Conservation (phyloP, 2,329 filamentous ascomycete genomes). For the Alternaria arbusti region DNA sequence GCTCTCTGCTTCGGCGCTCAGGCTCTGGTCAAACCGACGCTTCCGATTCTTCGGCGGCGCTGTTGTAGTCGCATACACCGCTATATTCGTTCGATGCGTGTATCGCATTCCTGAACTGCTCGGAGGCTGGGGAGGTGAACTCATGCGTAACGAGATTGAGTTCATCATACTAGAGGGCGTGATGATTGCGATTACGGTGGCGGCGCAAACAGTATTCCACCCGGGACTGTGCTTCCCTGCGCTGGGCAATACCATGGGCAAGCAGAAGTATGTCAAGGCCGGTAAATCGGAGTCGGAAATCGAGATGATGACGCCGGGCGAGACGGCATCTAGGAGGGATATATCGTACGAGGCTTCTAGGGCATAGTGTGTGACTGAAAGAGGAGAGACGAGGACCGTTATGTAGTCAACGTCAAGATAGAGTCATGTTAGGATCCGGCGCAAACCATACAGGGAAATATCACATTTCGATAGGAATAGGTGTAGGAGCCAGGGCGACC, state of each 20-base stretch:
- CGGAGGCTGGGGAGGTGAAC: slow-evolving; percentile 50
- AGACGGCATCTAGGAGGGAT: not conserved
- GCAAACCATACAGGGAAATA: not conserved
- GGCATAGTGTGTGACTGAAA: not conserved
- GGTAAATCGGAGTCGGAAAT: slow-evolving; percentile 5
- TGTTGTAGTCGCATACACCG: slow-evolving; percentile 49
- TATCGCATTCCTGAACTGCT: slow-evolving; percentile 57
- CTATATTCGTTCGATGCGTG: slow-evolving; percentile 54
- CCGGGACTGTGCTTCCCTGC: slow-evolving; percentile 45
- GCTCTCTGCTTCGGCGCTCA: slow-evolving; percentile 15
- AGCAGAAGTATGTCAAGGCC: slow-evolving; percentile 3
- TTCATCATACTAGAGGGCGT: slow-evolving; percentile 59
- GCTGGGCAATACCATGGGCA: slow-evolving; percentile 17
- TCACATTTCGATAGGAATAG: not conserved
- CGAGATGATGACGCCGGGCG: slow-evolving; percentile 7
- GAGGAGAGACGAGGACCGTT: not conserved
- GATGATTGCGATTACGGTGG: slow-evolving; percentile 56
- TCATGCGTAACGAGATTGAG: slow-evolving; percentile 55
- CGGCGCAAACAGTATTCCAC: slow-evolving; percentile 54
- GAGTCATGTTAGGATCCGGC: not conserved
- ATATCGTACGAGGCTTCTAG: not conserved
- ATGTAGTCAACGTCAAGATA: not conserved
- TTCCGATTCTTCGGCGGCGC: slow-evolving; percentile 32
- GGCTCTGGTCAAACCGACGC: slow-evolving; percentile 13
- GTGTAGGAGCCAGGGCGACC: not conserved